phyloP scores from a whole-genome alignment of 495 filamentous ascomycete species.

The Penicillium coprophilum region DNA sequence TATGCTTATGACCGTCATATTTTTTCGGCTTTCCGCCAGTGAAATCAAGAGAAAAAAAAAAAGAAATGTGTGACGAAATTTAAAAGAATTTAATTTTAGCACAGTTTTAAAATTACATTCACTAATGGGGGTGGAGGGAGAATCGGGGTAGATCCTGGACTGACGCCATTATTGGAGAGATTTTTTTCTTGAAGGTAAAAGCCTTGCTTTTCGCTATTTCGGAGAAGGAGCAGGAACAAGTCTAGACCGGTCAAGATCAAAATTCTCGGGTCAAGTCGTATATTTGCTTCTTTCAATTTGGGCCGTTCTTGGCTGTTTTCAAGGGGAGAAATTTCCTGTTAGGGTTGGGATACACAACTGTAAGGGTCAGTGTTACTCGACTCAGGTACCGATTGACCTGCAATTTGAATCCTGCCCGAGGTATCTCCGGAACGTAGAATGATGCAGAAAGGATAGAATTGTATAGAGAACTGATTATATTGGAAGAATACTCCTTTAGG shows the following conservation, averaged over 20 bases:
- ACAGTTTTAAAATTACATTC: conserved; percentile 1
- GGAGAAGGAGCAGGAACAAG: conserved; percentile 28
- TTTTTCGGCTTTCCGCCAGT: conserved; percentile 21
- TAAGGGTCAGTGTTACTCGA: conserved; percentile 12
- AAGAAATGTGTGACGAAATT: conserved; percentile 9
- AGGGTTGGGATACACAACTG: conserved; percentile 20
- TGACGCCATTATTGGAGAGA: conserved; percentile 24
- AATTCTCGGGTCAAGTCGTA: conserved; percentile 15
- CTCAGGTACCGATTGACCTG: conserved; percentile 19
- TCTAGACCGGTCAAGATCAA: conserved; percentile 30
- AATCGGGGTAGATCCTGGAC: conserved; percentile 13
- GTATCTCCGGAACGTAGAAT: conserved; percentile 3
- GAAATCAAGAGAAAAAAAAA: conserved; percentile 13
- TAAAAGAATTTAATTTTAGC: background rate
- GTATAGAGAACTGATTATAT: too few relatives aligned
- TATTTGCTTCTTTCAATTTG: conserved; percentile 23
- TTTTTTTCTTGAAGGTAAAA: conserved; percentile 7
- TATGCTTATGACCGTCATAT: conserved; percentile 16
- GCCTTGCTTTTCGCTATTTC: conserved; percentile 13
- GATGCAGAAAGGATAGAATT: background rate
- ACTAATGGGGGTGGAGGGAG: background rate
- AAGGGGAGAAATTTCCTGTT: conserved; percentile 11
- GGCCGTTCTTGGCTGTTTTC: conserved; percentile 4
- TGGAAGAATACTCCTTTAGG: background rate
- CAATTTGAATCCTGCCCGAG: conserved; percentile 7